Evolutionary conservation across 306 rosid species (phyloP), one percentile per base, ranked within the genome.

Genomic region (Psophocarpus tetragonolobus): DNA sequence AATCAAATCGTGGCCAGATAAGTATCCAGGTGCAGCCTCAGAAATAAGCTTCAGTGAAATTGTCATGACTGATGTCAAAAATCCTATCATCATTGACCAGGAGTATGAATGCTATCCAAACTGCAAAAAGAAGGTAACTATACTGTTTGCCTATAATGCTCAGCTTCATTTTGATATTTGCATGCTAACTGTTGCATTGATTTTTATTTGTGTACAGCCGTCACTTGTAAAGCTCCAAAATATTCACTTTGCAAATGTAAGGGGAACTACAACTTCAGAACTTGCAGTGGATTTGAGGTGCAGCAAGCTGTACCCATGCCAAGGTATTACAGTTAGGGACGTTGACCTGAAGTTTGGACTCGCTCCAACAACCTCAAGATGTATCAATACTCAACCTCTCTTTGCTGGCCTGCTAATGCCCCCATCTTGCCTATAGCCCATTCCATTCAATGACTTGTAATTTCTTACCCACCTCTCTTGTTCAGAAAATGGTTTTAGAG

Each of bases 251-350:
- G 3, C 71, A 21, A 87, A 91, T 48, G 29, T 91, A 0, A 85
- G 6, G 33, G 97, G 97, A 58, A 91, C 97, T 4, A 62, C 94
- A 42, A 12, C 7, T 11, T 57, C 97, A 6, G 51, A 65, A 6
- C 13, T 75, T 18, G 88, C 90, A 51, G 90, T 91, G 76, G 84
- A 83, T 15, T 18, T 91, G 8, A 68, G 74, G 62, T 91, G 97
- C 82, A 91, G 97, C 85, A 4, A 51, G 26, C 13, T 30, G 5
- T 56, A 1, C 58, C 91, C 91, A 8, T 91, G 97, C 63, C 5
- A 60, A 30, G 77, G 86, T 13, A 48, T 91, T 15, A 74, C 80
- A 15, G 24, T 90, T 17, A 8, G 33, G 1, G 50, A 91, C 85
- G 75, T 91, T 5, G 66, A 90, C 29, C 75, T 90, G 9, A 85